A percentile compares a stretch with the other conserved stretches of the same genome.
Conservation (phyloP, 148 eudicot genomes). For the Diospyros lotus region DNA sequence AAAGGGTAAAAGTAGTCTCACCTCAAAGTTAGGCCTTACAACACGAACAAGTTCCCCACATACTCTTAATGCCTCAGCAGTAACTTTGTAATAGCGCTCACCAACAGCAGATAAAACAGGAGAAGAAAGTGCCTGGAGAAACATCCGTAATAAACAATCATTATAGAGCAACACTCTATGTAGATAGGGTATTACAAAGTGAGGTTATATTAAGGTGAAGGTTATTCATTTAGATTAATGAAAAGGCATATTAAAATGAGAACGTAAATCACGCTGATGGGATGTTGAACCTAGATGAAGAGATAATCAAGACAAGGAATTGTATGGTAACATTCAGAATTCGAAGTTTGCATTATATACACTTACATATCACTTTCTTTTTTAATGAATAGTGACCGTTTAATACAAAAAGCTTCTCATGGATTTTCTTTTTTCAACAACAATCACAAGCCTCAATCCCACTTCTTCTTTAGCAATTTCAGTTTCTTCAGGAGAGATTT, state of each 20-base stretch:
- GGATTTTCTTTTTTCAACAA: no score
- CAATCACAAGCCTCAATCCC: no score
- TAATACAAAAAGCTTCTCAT: no score
- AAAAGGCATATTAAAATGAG: not conserved
- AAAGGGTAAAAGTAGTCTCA: constrained; percentile 19
- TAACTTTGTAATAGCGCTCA: constrained; percentile 97
- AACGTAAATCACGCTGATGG: not conserved
- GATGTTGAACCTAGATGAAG: not conserved
- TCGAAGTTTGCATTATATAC: not conserved
- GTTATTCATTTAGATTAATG: not conserved
- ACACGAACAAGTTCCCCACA: constrained; percentile 98
- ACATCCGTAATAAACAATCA: not conserved
- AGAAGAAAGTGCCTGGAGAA: constrained; percentile 70
- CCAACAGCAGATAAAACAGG: constrained; percentile 93
- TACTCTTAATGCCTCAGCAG: constrained; percentile 94
- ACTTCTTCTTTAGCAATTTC: not conserved
- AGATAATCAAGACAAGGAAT: not conserved
- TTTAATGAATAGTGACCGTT: no score
- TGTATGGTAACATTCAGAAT: not conserved
- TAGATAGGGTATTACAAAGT: not conserved
- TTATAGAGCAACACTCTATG: constrained; percentile 4
- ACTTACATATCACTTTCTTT: no score
- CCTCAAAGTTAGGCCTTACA: constrained; percentile 84
- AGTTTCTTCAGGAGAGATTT: not conserved
- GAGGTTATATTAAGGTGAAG: not conserved